Percentiles rank a stretch among this genome's conserved stretches.
Conservation (phyloP, 192 early-diverging fungal genomes). For the Haplosporangium gracile region DNA sequence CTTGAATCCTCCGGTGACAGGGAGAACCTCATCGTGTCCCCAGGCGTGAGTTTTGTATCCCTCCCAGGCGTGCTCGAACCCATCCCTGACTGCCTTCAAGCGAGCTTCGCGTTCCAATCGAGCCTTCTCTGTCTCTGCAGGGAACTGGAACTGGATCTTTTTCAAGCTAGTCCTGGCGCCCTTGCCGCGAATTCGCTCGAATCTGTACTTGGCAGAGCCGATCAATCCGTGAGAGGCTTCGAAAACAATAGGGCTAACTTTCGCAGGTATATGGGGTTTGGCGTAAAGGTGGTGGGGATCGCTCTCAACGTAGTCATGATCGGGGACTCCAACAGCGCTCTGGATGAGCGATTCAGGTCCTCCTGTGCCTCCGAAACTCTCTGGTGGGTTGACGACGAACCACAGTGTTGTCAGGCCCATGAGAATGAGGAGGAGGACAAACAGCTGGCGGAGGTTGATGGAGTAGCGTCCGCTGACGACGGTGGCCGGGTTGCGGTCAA, state of each 20-base stretch:
- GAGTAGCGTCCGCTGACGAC: constrained; percentile 52
- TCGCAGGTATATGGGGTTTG: background rate
- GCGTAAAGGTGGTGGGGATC: background rate
- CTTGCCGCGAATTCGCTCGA: constrained; percentile 43
- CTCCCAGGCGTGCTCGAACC: constrained; percentile 78
- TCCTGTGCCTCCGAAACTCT: background rate
- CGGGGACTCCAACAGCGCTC: background rate
- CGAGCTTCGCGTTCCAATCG: constrained; percentile 46
- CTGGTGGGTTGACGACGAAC: constrained; percentile 11
- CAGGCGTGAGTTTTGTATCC: constrained; percentile 85
- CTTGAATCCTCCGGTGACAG: constrained; percentile 44
- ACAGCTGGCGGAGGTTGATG: constrained; percentile 45
- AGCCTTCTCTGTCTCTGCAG: constrained; percentile 21
- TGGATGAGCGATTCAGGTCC: background rate
- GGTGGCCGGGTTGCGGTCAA: constrained; percentile 37
- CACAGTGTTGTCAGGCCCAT: constrained; percentile 20
- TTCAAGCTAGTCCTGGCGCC: constrained; percentile 17
- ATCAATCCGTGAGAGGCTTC: background rate
- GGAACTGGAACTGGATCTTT: constrained; percentile 46
- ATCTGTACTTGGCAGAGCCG: constrained; percentile 16
- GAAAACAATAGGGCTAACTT: background rate
- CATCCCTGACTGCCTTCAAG: constrained; percentile 67
- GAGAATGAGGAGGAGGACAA: constrained; percentile 33
- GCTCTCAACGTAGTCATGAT: background rate
- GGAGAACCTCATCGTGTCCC: constrained; percentile 79